Conservation (phyloP, 2,329 filamentous ascomycete genomes). For the Cryoendolithus antarcticus region DNA sequence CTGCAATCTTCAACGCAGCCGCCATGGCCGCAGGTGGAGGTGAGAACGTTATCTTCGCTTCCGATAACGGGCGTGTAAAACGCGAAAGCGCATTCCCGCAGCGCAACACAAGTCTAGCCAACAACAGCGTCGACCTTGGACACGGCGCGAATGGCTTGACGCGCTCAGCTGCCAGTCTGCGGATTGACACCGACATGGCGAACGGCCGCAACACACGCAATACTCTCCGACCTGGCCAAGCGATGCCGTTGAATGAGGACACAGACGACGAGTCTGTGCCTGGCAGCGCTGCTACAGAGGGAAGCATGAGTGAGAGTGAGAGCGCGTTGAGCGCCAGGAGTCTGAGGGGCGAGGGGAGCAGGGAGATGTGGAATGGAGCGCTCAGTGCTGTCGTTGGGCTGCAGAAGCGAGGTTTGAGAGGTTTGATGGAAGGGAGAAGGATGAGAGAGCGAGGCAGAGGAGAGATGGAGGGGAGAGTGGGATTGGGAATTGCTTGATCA, state of each 20-base stretch:
- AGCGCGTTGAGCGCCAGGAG: constrained; percentile 22
- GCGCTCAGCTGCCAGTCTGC: constrained; percentile 24
- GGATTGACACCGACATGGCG: constrained; percentile 39
- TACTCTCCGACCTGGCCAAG: constrained; percentile 23
- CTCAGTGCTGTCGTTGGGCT: constrained; percentile 83
- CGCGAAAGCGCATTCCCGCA: constrained; percentile 26
- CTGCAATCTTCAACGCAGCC: constrained; percentile 93
- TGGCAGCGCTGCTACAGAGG: constrained; percentile 22
- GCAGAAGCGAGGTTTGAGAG: constrained; percentile 83
- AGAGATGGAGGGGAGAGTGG: constrained; percentile 20
- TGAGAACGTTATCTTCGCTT: constrained; percentile 59
- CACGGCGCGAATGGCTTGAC: constrained; percentile 23
- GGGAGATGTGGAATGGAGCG: constrained; percentile 61
- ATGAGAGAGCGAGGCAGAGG: constrained; percentile 58
- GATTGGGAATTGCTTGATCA: constrained; percentile 23
- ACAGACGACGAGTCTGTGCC: constrained; percentile 23
- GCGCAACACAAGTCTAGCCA: constrained; percentile 36
- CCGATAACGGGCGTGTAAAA: constrained; percentile 13
- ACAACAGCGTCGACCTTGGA: background rate
- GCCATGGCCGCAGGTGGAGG: constrained; percentile 96
- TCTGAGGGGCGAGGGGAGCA: constrained; percentile 28
- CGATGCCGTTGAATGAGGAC: constrained; percentile 15
- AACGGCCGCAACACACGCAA: constrained; percentile 25
- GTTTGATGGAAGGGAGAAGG: constrained; percentile 85
- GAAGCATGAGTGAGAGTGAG: constrained; percentile 23